Evolutionary conservation across 148 eudicot genomes (phyloP).

Genomic region (Tetragonia tetragonoides): DNA sequence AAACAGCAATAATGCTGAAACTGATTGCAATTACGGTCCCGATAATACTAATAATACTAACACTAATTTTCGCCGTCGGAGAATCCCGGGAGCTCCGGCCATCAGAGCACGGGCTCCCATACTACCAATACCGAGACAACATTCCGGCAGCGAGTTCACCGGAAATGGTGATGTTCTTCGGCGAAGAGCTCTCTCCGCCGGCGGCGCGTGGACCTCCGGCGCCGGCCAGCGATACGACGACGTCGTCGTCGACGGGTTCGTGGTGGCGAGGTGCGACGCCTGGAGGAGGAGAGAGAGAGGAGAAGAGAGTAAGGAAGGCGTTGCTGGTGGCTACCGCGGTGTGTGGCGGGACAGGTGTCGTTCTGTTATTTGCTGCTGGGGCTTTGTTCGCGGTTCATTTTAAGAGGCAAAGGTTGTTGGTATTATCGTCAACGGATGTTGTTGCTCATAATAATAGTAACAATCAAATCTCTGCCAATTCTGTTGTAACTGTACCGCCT

Average conservation of each 20-base stretch:
- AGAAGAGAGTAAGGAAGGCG: constrained; percentile 21
- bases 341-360: constrained; percentile 42
- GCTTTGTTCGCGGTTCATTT: constrained; percentile 26
- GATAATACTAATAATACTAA: not conserved
- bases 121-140: constrained; percentile 6
- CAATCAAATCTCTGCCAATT: constrained; percentile 1
- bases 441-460: not conserved
- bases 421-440: not conserved
- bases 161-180: constrained; percentile 27
- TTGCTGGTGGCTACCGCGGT: constrained; percentile 33
- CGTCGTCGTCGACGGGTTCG: constrained; percentile 12
- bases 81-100: constrained; percentile 40
- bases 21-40: not conserved
- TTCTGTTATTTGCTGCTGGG: constrained; percentile 27
- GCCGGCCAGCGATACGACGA: not conserved
- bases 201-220: not conserved
- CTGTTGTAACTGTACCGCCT: not conserved
- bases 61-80: not conserved
- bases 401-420: constrained; percentile 6
- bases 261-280: constrained; percentile 22
- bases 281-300: constrained; percentile 6
- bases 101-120: constrained; percentile 35
- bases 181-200: constrained; percentile 18
- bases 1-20: not conserved
- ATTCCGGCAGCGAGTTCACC: constrained; percentile 22